Evolutionary conservation across 1,284 basidiomycete species (phyloP), one percentile per base, ranked within the genome.

Genomic region (Somion occarium): DNA sequence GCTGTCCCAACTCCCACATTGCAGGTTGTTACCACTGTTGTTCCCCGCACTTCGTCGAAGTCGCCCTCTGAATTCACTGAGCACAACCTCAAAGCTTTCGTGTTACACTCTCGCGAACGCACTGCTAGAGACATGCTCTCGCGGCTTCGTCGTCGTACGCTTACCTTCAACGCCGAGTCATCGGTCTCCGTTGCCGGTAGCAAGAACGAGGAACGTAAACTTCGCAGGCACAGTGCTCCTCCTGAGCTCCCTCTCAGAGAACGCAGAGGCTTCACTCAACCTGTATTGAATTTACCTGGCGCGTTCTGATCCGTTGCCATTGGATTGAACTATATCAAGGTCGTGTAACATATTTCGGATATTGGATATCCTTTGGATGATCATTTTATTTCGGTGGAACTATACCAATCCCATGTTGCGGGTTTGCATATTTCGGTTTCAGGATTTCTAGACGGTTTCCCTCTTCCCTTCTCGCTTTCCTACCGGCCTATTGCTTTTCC

Each of bases 81-180:
- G 65, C 67, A 69, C 46, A 82, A 83, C 60, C 62, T 81, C 26
- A 63, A 68, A 44, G 70, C 75, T 4, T 68, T 83, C 52, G 73
- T 56, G 34, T 50, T 53, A 2, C 51, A 75, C 54, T 72, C 79
- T 49, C 75, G 83, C 53, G 72, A 75, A 59, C 71, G 74, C 56
- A 78, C 71, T 43, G 78, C 80, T 11, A 72, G 74, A 51, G 73
- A 80, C 58, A 87, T 89, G 85, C 73, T 88, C 50, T 74, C 72
- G 27, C 79, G 79, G 13, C 72, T 88, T 53, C 73, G 74, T 55
- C 75, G 79, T 48, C 78, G 84, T 59, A 80, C 75, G 7, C 54
- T 73, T 48, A 68, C 72, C 3, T 38, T 48, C 25, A 48, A 53
- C 27, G 56, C 54, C 20, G 54, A 53, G 9, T 52, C 59, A 25